phyloP scores from a whole-genome alignment of 2,329 filamentous ascomycete genomes.

The Colletotrichum sp. region DNA sequence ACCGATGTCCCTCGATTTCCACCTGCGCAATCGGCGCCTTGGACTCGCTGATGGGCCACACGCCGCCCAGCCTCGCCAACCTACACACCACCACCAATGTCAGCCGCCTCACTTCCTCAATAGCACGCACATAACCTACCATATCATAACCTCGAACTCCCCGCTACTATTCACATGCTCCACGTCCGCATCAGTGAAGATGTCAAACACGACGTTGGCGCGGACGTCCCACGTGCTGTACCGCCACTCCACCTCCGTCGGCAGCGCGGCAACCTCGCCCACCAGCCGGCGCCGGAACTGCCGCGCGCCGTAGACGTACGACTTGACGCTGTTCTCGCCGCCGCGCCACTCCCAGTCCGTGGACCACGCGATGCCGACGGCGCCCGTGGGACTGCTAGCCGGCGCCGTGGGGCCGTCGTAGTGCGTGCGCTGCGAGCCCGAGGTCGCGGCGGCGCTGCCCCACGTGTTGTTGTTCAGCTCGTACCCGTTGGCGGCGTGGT shows the following conservation, averaged over 20 bases:
- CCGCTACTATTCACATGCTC: conserved; percentile 37
- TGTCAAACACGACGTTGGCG: conserved; percentile 65
- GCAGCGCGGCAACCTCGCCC: conserved; percentile 35
- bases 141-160: conserved; percentile 69
- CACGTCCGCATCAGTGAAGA: conserved; percentile 56
- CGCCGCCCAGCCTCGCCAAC: conserved; percentile 59
- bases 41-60: conserved; percentile 44
- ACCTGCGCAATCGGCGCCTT: conserved; percentile 20
- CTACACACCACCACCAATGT: conserved; percentile 28
- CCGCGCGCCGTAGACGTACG: conserved; percentile 44
- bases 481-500: conserved; percentile 32
- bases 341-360: conserved; percentile 47
- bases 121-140: conserved; percentile 34
- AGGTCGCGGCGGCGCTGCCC: conserved; percentile 36
- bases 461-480: conserved; percentile 47
- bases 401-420: conserved; percentile 34
- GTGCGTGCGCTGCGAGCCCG: conserved; percentile 47
- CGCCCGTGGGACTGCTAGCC: conserved; percentile 25
- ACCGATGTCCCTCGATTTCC: conserved; percentile 34
- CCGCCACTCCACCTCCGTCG: conserved; percentile 37
- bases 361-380: conserved; percentile 39
- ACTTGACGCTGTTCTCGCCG: conserved; percentile 43
- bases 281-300: conserved; percentile 34
- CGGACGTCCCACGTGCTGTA: conserved; percentile 55
- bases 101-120: background rate